A percentile compares a stretch with the other conserved stretches of the same genome.
Evolutionary conservation across 257 asterid genomes (phyloP).

Genomic region (Parsonsia alboflavescens): DNA sequence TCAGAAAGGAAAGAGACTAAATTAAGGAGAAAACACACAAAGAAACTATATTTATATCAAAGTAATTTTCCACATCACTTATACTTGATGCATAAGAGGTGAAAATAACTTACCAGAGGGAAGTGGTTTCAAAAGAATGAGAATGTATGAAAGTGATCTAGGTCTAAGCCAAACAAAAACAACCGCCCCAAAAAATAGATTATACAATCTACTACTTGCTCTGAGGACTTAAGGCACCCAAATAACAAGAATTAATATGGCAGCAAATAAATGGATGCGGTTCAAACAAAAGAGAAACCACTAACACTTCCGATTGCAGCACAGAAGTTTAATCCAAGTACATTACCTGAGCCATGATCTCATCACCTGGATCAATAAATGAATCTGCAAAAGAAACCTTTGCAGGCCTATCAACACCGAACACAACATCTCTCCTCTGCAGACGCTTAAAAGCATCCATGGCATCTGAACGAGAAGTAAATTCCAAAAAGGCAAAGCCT

Average conservation of each 20-base stretch:
- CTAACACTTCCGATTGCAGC: constrained; percentile 10
- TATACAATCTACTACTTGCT: not conserved
- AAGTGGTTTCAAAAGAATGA: no score
- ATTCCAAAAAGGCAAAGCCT: constrained; percentile 93
- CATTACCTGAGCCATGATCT: constrained; percentile 98
- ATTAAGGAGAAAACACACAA: not conserved
- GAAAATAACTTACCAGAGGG: not conserved
- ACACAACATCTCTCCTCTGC: constrained; percentile 82
- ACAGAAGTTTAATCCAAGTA: constrained; percentile 21
- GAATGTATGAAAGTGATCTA: not conserved
- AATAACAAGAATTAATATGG: not conserved
- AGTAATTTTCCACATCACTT: not conserved
- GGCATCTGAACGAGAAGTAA: constrained; percentile 87
- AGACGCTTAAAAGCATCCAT: constrained; percentile 97
- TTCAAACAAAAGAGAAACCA: constrained; percentile 10
- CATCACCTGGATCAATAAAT: constrained; percentile 96
- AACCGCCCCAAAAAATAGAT: not conserved
- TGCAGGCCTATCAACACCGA: constrained; percentile 95
- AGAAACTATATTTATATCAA: not conserved
- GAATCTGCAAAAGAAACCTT: constrained; percentile 99
- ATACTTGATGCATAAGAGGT: not conserved
- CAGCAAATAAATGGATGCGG: not conserved
- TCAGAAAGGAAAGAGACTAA: no score
- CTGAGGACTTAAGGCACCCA: not conserved
- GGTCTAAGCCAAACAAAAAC: not conserved